Conservation (phyloP, 306 rosid genomes). For the Castanea mollissima region DNA sequence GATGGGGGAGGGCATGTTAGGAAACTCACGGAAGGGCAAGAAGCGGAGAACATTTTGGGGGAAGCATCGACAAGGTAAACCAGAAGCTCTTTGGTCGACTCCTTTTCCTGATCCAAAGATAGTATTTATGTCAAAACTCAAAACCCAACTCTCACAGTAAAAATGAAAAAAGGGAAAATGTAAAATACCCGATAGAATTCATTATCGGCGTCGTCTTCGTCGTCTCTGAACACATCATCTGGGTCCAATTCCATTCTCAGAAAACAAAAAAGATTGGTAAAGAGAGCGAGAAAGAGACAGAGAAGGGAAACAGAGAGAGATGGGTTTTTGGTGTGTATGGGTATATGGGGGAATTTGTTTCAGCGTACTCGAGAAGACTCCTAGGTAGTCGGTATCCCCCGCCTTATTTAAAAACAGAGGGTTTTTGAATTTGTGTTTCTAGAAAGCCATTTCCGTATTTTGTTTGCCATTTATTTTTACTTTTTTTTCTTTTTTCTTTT, state of each 20-base stretch:
- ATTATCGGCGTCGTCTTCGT: conserved; percentile 64
- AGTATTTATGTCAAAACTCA: too few relatives aligned
- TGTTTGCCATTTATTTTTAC: too few relatives aligned
- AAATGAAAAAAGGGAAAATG: background rate
- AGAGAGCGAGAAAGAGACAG: background rate
- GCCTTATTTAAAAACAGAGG: too few relatives aligned
- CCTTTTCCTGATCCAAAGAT: conserved; percentile 42
- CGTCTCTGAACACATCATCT: conserved; percentile 86
- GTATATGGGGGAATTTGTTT: too few relatives aligned
- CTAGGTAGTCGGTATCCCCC: too few relatives aligned
- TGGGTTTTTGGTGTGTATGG: too few relatives aligned
- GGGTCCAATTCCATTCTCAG: conserved; percentile 62
- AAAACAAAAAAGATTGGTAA: background rate
- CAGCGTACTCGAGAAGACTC: too few relatives aligned
- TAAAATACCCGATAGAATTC: conserved; percentile 39
- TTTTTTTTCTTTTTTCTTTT: too few relatives aligned
- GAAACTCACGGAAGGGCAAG: conserved; percentile 50
- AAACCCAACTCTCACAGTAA: too few relatives aligned
- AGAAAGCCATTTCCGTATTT: too few relatives aligned
- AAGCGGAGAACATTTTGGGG: conserved; percentile 69
- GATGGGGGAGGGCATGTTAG: background rate
- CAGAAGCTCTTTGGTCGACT: conserved; percentile 59
- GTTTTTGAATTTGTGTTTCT: too few relatives aligned
- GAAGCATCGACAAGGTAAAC: conserved; percentile 91
- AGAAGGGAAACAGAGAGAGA: too few relatives aligned